Base-by-base conservation (phyloP, 495 filamentous ascomycete genomes). In the Tuber microsphaerosporum region DNA sequence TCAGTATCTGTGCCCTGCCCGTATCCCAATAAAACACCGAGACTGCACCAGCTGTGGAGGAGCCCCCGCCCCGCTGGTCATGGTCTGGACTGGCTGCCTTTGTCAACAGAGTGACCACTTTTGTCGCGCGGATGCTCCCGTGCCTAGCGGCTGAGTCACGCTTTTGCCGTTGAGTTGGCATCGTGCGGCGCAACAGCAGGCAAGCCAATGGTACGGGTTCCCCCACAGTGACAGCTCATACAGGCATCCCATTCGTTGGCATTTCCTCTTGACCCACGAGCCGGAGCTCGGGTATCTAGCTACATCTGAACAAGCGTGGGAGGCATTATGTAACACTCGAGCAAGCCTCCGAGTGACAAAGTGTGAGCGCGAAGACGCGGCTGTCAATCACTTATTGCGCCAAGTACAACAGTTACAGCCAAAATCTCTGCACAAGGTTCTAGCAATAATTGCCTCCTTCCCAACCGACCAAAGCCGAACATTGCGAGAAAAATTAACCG, bases 151-250 rank as follows among this genome's bases (percentile, higher is more conserved):
- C 56, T 65, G 56, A 65, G 56, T 65, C 26, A 65, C 12, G 26
- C 56, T 65, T 65, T 65, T 34, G 56, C 26, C 26, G 31, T 65
- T 65, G 56, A 65, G 56, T 19, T 65, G 56, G 56, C 56, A 65
- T 34, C 14, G 56, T 65, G n/a, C 26, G 26, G 14, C 34, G 26
- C 56, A 34, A 65, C 51, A 26, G 56, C 51, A 61, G n/a, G 12
- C 51, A 61, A 31, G 51, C 56, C 31, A 65, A 34, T 34, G 12
- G 14, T 65, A 65, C 26, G 3, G 26, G 0, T 9, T 19, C n/a
- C 26, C 56, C 56, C 56, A 65, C 56, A 34, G 14, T 34, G 56
- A 65, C 56, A 65, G 56, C 56, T 34, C 56, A 65, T 65, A 65
- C 26, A 65, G 14, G 1, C 56, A 31, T 34, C 26, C 0, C 26